Evolutionary conservation across 1,139 yeast genomes (phyloP).

Genomic region (Suhomyces anneliseae): DNA sequence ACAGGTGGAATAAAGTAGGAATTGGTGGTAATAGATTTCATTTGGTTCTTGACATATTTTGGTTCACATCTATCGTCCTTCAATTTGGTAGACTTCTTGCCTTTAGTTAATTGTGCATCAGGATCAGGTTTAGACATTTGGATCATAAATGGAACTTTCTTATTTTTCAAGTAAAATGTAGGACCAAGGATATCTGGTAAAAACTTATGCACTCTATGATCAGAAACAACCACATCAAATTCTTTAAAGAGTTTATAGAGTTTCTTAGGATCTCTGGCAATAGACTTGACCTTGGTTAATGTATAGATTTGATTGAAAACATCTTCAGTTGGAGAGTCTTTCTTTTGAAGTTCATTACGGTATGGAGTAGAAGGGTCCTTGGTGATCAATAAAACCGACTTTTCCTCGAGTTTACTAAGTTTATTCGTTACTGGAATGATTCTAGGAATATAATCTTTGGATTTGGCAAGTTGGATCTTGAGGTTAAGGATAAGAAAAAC

Average conservation of each 20-base stretch:
- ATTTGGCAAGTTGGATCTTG: constrained; percentile 44
- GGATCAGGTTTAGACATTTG: constrained; percentile 60
- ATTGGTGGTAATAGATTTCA: constrained; percentile 60
- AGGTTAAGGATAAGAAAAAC: constrained; percentile 58
- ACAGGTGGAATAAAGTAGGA: constrained; percentile 59
- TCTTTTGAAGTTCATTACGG: constrained; percentile 44
- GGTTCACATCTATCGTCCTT: constrained; percentile 62
- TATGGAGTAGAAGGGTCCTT: constrained; percentile 66
- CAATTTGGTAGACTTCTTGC: constrained; percentile 37
- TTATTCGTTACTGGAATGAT: constrained; percentile 61
- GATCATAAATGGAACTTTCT: constrained; percentile 63
- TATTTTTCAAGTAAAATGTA: constrained; percentile 56
- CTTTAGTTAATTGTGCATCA: constrained; percentile 32
- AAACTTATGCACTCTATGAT: constrained; percentile 60
- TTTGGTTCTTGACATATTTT: constrained; percentile 57
- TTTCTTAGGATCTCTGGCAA: constrained; percentile 46
- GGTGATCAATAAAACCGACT: constrained; percentile 59
- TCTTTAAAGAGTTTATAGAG: constrained; percentile 53
- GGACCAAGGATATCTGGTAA: constrained; percentile 58
- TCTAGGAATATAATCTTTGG: constrained; percentile 62
- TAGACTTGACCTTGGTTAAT: constrained; percentile 52
- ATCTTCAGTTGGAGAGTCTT: constrained; percentile 58
- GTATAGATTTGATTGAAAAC: constrained; percentile 58
- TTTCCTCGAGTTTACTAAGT: constrained; percentile 45
- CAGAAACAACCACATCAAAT: constrained; percentile 65